Percentiles rank a stretch among this genome's conserved stretches.
These are phyloP conservation scores for Cryptosporidium sp. DNA, from an alignment of 169 alveolate species.

Conservation along the genomic window DNA sequence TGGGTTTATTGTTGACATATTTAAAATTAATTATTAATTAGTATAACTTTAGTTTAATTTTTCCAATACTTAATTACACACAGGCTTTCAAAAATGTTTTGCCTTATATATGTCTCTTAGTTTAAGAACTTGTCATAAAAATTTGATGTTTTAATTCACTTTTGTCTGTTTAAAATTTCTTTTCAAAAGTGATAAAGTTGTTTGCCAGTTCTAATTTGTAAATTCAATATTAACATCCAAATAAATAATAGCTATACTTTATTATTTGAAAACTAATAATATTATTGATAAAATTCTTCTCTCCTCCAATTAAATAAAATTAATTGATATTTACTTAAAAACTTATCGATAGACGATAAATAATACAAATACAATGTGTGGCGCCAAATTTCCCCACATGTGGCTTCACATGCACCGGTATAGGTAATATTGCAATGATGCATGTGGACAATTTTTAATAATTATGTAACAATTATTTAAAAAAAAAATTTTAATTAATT, in stretches of 20 bases:
- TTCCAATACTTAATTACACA: background rate
- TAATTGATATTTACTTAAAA: too few species aligned
- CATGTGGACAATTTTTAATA: conserved; percentile 35
- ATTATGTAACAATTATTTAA: background rate
- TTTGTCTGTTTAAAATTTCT: background rate
- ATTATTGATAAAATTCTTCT: background rate
- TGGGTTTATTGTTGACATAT: conserved; percentile 46
- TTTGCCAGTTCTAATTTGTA: background rate
- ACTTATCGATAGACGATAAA: background rate
- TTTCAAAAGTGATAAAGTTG: background rate
- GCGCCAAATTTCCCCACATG: conserved; percentile 72
- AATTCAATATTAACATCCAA: background rate
- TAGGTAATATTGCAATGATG: conserved; percentile 68
- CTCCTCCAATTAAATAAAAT: background rate
- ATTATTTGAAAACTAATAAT: background rate
- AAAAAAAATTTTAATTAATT: background rate
- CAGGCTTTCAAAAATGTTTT: background rate
- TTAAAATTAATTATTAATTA: background rate
- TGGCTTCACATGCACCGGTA: conserved; percentile 69
- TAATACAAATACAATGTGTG: background rate
- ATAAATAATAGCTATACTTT: too few species aligned
- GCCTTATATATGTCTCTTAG: background rate
- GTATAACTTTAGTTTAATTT: background rate
- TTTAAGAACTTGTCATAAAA: background rate
- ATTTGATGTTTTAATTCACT: background rate